Evolutionary conservation across 768 basidiomycete genomes (phyloP).

Genomic region (Pleurotus ostreatus): DNA sequence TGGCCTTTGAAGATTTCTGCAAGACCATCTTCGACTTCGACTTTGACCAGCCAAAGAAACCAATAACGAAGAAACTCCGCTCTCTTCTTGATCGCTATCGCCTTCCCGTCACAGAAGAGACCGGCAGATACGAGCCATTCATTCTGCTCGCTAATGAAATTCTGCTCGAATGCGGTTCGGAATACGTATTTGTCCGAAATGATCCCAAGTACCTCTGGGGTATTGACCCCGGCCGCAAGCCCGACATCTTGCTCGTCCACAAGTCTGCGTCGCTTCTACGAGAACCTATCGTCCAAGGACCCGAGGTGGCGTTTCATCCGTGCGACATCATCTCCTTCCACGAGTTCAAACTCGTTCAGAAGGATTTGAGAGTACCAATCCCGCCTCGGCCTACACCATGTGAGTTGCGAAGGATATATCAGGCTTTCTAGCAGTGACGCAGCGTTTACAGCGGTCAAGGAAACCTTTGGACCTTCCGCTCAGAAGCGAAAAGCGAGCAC

Average conservation of each 20-base stretch:
- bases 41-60: background rate
- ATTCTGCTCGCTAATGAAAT: background rate
- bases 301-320: slow-evolving; percentile 1
- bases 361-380: background rate
- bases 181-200: slow-evolving; percentile 1
- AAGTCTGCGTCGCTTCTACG: background rate
- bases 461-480: background rate
- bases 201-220: slow-evolving; percentile 4
- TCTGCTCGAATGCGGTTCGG: background rate
- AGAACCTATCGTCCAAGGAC: background rate
- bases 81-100: background rate
- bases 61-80: background rate
- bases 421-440: too few species aligned
- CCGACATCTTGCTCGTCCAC: background rate
- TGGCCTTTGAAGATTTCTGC: slow-evolving; percentile 2
- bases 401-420: background rate
- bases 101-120: background rate
- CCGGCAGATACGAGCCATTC: background rate
- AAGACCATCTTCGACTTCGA: background rate
- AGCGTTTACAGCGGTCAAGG: background rate
- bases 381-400: background rate
- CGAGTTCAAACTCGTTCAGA: slow-evolving; percentile 5
- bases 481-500: background rate
- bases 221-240: slow-evolving; percentile 2
- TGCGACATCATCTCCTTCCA: background rate